These are phyloP conservation scores for Fusarium fracticaudum DNA, from an alignment of 2,329 filamentous ascomycete genomes.

Conservation along the genomic window DNA sequence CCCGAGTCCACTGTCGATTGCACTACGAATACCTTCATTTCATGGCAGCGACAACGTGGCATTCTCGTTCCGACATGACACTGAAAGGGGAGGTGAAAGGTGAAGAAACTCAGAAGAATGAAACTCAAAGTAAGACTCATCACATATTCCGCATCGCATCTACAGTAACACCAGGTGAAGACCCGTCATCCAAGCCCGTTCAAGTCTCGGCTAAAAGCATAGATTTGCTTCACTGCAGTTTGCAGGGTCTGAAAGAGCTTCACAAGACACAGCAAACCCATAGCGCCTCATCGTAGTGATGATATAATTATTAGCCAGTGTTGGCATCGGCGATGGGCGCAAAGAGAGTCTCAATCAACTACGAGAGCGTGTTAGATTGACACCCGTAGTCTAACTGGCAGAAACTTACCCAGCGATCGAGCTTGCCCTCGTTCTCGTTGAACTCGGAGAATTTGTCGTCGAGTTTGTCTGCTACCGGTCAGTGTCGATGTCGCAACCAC, in stretches of 20 bases:
- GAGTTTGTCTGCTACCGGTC: not conserved
- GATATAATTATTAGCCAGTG: not conserved
- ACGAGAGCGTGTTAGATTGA: not conserved
- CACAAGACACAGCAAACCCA: not conserved
- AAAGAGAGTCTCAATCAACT: not conserved
- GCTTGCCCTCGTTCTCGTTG: not conserved
- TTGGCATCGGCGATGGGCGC: not conserved
- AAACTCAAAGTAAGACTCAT: accelerated
- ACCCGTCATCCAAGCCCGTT: not conserved
- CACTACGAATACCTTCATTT: not conserved
- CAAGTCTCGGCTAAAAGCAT: not conserved
- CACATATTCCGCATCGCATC: not conserved
- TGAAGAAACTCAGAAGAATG: not conserved
- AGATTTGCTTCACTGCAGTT: not conserved
- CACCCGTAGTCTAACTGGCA: not conserved
- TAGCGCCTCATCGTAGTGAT: not conserved
- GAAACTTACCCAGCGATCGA: not conserved
- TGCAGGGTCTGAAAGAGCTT: not conserved
- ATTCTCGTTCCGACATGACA: not conserved
- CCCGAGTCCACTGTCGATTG: not conserved
- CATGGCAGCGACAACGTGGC: not conserved
- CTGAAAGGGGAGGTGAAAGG: accelerated
- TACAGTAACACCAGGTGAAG: not conserved
- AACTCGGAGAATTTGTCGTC: not conserved
- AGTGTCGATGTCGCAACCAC: not conserved